Percentiles rank a stretch among this genome's conserved stretches.
Evolutionary conservation across 306 rosid species (phyloP).

Genomic region (Dalbergia cochinchinensis): DNA sequence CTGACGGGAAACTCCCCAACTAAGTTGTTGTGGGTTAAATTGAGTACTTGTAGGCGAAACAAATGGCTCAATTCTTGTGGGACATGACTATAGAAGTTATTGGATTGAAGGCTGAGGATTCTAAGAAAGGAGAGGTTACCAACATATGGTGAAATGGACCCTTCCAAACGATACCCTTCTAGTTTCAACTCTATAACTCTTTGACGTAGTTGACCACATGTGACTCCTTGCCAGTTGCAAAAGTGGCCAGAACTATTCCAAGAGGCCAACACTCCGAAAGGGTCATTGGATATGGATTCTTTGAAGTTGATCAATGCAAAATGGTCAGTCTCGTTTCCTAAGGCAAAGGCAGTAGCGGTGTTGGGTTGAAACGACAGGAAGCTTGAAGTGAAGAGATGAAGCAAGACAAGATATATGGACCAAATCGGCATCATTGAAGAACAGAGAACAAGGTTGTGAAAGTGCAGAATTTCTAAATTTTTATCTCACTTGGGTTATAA

Average conservation of each 20-base stretch:
- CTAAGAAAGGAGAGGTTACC: conserved; percentile 19
- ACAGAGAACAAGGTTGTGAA: neutral
- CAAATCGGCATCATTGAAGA: neutral
- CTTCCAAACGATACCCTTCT: neutral
- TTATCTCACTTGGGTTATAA: too few relatives aligned
- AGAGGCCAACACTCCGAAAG: neutral
- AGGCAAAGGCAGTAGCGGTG: neutral
- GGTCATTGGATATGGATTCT: conserved; percentile 8
- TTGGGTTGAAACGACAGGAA: neutral
- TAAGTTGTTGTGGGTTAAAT: neutral
- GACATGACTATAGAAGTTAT: conserved; percentile 13
- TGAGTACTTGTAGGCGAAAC: neutral
- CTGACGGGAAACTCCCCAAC: neutral
- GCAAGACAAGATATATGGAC: neutral
- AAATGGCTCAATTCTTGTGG: conserved; percentile 1
- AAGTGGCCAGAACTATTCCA: conserved; percentile 28
- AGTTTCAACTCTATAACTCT: conserved; percentile 13
- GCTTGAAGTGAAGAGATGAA: conserved; percentile 7
- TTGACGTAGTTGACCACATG: neutral
- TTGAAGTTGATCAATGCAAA: conserved; percentile 2
- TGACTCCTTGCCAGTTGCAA: conserved; percentile 21
- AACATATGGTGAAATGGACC: conserved; percentile 3
- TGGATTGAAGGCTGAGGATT: neutral
- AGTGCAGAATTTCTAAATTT: too few relatives aligned
- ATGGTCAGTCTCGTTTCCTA: conserved; percentile 9